Percentiles rank a stretch among this genome's conserved stretches.
Conservation (phyloP, 2,329 filamentous ascomycete genomes). For the Trichoderma sp. region DNA sequence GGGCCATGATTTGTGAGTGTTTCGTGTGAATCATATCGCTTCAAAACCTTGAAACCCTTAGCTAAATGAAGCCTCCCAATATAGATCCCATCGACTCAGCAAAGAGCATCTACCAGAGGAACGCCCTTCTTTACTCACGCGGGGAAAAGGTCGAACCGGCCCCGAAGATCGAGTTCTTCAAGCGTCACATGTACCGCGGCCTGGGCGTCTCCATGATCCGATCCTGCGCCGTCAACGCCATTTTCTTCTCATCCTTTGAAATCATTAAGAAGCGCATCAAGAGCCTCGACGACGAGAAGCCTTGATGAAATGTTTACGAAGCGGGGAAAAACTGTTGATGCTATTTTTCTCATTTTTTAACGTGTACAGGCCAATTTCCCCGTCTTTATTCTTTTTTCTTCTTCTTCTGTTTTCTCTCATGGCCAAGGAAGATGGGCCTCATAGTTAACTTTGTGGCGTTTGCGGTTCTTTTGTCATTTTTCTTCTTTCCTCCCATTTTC, state of each 20-base stretch:
- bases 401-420: background rate
- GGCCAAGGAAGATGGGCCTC: background rate
- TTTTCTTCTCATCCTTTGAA: constrained; percentile 88
- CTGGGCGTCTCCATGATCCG: constrained; percentile 80
- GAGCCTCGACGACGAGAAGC: constrained; percentile 46
- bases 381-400: background rate
- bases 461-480: background rate
- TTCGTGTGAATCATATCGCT: background rate
- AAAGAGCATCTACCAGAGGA: constrained; percentile 82
- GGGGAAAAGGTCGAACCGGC: constrained; percentile 62
- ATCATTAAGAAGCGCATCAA: constrained; percentile 71
- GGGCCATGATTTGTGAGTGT: constrained; percentile 69
- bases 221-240: constrained; percentile 79
- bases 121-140: constrained; percentile 68
- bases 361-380: background rate
- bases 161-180: constrained; percentile 76
- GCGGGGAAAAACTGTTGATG: background rate
- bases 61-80: background rate
- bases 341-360: background rate
- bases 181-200: constrained; percentile 76
- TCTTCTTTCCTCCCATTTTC: background rate
- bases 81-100: constrained; percentile 73
- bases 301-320: background rate
- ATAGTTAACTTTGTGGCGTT: background rate
- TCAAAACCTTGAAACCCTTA: no score